Evolutionary conservation across 148 eudicot species (phyloP).

Genomic region (Spergularia bocconei): DNA sequence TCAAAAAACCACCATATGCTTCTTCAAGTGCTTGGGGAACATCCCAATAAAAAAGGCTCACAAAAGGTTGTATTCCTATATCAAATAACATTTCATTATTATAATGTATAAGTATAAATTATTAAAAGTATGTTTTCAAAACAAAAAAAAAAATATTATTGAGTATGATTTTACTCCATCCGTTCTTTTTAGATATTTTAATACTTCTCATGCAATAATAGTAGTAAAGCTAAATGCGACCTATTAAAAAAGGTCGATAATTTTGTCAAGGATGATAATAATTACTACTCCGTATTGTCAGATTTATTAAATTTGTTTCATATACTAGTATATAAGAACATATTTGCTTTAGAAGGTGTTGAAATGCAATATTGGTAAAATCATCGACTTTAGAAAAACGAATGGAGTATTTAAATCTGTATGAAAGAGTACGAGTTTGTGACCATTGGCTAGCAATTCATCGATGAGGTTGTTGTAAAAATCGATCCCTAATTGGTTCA

Average conservation of each 20-base stretch:
- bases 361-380: too few relatives aligned
- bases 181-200: too few relatives aligned
- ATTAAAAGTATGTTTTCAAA: background rate
- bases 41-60: slow-evolving; percentile 16
- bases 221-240: too few relatives aligned
- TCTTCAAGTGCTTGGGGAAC: slow-evolving; percentile 13
- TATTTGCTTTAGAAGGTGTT: too few relatives aligned
- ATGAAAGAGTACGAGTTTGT: background rate
- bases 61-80: slow-evolving; percentile 18
- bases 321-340: too few relatives aligned
- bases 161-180: too few relatives aligned
- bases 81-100: background rate
- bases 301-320: too few relatives aligned
- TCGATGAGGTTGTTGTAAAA: slow-evolving; percentile 17
- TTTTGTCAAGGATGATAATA: too few relatives aligned
- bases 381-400: too few relatives aligned
- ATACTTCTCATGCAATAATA: too few relatives aligned
- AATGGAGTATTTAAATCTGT: background rate
- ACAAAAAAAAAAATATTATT: background rate
- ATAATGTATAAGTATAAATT: background rate
- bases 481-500: slow-evolving; percentile 10
- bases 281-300: too few relatives aligned
- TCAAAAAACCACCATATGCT: slow-evolving; percentile 17
- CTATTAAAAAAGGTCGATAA: too few relatives aligned
- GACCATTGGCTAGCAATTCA: slow-evolving; percentile 18